Conservation (phyloP, 345 rosid species). For the Camelina laxa region DNA sequence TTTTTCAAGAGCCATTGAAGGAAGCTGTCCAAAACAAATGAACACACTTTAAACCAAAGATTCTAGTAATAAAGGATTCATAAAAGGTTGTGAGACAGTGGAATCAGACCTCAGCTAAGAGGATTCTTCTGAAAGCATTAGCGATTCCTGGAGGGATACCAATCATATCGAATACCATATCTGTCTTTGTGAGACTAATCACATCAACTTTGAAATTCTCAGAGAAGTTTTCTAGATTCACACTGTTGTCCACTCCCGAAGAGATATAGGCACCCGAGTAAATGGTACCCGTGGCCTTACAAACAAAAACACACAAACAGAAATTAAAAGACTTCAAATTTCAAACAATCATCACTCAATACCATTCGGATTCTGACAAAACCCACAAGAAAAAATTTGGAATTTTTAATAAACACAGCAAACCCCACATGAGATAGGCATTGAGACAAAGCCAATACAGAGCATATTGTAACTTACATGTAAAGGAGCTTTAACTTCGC, state of each 20-base stretch:
- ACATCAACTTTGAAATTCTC: slow-evolving; percentile 68
- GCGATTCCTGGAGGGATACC: slow-evolving; percentile 87
- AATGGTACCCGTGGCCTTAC: slow-evolving; percentile 62
- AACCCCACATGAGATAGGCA: not conserved
- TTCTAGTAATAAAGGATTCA: not conserved
- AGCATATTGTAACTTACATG: slow-evolving; percentile 49
- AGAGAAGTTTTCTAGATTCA: slow-evolving; percentile 55
- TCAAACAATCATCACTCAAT: not conserved
- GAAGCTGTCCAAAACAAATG: slow-evolving; percentile 54
- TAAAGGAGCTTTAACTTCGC: slow-evolving; percentile 71
- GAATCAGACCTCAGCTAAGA: slow-evolving; percentile 76
- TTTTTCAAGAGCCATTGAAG: slow-evolving; percentile 89
- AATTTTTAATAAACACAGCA: not conserved
- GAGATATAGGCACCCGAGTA: slow-evolving; percentile 93
- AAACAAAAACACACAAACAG: slow-evolving; percentile 30
- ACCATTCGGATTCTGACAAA: not conserved
- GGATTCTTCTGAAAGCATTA: slow-evolving; percentile 91
- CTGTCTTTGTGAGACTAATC: slow-evolving; percentile 55
- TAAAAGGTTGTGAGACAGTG: slow-evolving; percentile 12
- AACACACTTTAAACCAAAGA: not conserved
- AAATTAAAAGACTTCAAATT: slow-evolving; percentile 9
- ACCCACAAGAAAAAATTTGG: not conserved
- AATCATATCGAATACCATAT: slow-evolving; percentile 81
- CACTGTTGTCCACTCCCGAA: slow-evolving; percentile 70
- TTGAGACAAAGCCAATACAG: not conserved